Conservation (phyloP, 805 yeast species). For the Kregervanrija fluxuum region DNA sequence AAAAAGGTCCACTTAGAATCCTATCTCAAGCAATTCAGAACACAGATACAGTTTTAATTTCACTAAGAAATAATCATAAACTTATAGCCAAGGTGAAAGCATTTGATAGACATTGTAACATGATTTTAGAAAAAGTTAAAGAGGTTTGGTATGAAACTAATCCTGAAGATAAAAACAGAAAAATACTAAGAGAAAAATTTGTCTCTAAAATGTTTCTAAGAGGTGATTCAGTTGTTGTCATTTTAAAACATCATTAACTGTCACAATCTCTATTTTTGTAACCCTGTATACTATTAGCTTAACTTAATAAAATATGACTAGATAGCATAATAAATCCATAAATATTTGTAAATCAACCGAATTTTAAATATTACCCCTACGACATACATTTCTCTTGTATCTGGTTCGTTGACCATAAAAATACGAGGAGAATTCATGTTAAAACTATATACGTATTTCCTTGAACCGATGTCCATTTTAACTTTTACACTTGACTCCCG, state of each 20-base stretch:
- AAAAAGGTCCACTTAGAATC: constrained; percentile 85
- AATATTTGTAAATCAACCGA: too few species aligned
- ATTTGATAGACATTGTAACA: constrained; percentile 91
- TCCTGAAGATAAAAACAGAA: constrained; percentile 48
- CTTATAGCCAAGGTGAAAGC: constrained; percentile 86
- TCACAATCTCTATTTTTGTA: not conserved
- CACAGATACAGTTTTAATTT: constrained; percentile 68
- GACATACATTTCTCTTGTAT: too few species aligned
- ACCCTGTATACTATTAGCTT: not conserved
- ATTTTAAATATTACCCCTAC: too few species aligned
- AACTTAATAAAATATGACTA: not conserved
- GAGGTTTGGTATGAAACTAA: constrained; percentile 61
- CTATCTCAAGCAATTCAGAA: constrained; percentile 71
- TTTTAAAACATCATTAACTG: constrained; percentile 32
- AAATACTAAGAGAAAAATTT: constrained; percentile 55
- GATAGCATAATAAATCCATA: too few species aligned
- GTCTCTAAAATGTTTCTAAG: constrained; percentile 84
- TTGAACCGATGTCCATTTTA: too few species aligned
- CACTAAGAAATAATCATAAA: constrained; percentile 90
- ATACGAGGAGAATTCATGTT: too few species aligned
- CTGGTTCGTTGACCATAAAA: too few species aligned
- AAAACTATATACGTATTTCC: too few species aligned
- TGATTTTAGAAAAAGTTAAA: constrained; percentile 87
- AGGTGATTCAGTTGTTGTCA: constrained; percentile 91
- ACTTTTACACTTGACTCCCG: too few species aligned